Evolutionary conservation across 148 eudicot species (phyloP), one percentile per base, ranked within the genome.

Genomic region (Cornus kousa): DNA sequence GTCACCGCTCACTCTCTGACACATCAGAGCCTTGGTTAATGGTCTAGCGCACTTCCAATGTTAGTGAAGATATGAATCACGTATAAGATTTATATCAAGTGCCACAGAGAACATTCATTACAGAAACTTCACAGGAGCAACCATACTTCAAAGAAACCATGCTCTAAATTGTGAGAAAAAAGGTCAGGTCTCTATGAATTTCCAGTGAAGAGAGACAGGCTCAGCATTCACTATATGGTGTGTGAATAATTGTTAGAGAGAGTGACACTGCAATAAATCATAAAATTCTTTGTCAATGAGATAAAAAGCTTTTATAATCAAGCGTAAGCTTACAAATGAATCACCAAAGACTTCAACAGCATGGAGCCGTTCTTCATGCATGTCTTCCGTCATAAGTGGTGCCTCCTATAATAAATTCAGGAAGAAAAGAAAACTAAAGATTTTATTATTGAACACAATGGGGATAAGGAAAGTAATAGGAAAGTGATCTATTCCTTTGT

Each of bases 331-430:
- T 84, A 93, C 98, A 74, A 78, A 85, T 59, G 96, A 91, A 83
- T 88, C 87, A 31, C 90, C 90, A 74, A 90, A 86, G 81, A 90
- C 96, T 83, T 91, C 94, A 74, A 90, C 90, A 65, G 94, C 98
- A 70, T 74, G 89, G 39, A 93, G 85, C 74, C 98, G 87, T 80
- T 95, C 98, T 82, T 95, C 98, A 85, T 93, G 99, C 98, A 96
- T 96, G 83, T 96, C 99, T 88, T 95, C 99, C 7, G 99, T 96
- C 99, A 96, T 96, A 75, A 86, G 89, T 76, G 98, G 99, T 76
- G 98, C 86, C 74, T 96, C 97, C 98, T 93, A 78, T 74, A 79
- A 79, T 55, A 79, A 82, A 59, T 77, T 77, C 59, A 77, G 13
- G n/a, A 23, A 70, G 39, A 77, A 50, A 28, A 5, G 12, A 77